Evolutionary conservation across 2,329 filamentous ascomycete genomes (phyloP), one percentile per base, ranked within the genome.

Genomic region (Pestalotiopsis sp.): DNA sequence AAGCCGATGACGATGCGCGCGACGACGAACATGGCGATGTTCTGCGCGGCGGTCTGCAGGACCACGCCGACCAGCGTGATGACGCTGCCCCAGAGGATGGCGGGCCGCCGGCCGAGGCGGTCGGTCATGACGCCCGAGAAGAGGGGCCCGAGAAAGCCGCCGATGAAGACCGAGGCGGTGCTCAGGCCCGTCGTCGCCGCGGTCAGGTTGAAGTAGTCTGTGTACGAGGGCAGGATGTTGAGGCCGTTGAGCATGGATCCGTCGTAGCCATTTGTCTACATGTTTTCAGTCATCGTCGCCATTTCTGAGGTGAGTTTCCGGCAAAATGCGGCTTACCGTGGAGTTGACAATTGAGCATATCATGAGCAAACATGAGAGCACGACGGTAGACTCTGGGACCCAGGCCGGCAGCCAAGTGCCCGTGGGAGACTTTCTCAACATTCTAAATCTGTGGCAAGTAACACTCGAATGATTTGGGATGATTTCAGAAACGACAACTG

Each of bases 171-270:
- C 1, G 85, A 84, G 0, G 86, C 83, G 4, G 86, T 89, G 71
- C 88, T 88, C 17, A 90, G 80, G 3, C 84, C 86, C 0, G 81
- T 85, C 0, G 86, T 87, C 0, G 84, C 82, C 0, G 83, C 75
- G n/a, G 78, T 88, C 7, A 89, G 82, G 3, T 82, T 72, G 77
- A 90, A 89, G 74, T 89, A 89, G 49, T 87, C 80, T 0, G 81
- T 83, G 73, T 89, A 90, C 0, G 82, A 83, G 0, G 86, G 86
- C 17, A 90, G 75, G 68, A 90, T 88, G 68, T 88, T 86, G 27
- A 90, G 80, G 0, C 85, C 86, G 69, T 88, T 88, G 77, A 88
- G 79, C 78, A 88, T 85, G 2, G 84, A 86, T 2, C 82, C 82
- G 68, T 86, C 84, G 66, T 84, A 84, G 27, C 82, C 79, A 9